These are phyloP conservation scores for Trichocladium uniseriatum DNA, from an alignment of 495 filamentous ascomycete species.

Conservation along the genomic window DNA sequence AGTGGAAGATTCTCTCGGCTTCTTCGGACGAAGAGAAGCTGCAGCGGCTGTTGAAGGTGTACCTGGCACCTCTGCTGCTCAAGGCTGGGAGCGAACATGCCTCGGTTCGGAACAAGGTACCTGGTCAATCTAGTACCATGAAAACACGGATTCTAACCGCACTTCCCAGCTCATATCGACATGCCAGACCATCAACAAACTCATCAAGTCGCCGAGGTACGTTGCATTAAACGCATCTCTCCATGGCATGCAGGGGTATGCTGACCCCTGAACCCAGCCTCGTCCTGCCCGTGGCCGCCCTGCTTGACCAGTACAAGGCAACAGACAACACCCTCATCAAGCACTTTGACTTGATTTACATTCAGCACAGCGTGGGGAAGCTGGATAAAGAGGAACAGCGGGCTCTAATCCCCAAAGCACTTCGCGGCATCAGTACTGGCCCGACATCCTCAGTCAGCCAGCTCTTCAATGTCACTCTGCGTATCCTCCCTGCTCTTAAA, in stretches of 20 bases:
- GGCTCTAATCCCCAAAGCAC: constrained; percentile 58
- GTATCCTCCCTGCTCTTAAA: constrained; percentile 59
- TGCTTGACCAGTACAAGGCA: constrained; percentile 86
- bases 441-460: constrained; percentile 56
- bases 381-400: constrained; percentile 41
- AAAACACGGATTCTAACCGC: not conserved
- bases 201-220: constrained; percentile 36
- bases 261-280: constrained; percentile 41
- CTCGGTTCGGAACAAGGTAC: constrained; percentile 74
- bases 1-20: constrained; percentile 78
- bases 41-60: constrained; percentile 62
- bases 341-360: constrained; percentile 81
- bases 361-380: constrained; percentile 75
- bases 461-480: constrained; percentile 77
- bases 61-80: constrained; percentile 71
- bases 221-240: not conserved
- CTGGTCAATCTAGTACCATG: not conserved
- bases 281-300: constrained; percentile 68
- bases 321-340: constrained; percentile 59
- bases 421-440: constrained; percentile 63
- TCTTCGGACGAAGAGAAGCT: constrained; percentile 72
- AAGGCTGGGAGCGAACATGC: constrained; percentile 74
- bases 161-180: constrained; percentile 53
- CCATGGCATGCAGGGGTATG: not conserved
- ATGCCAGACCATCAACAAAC: constrained; percentile 53